A percentile compares a stretch with the other conserved stretches of the same genome.
Evolutionary conservation across 2,329 filamentous ascomycete genomes (phyloP).

Genomic region (Trichoderma pleuroti): DNA sequence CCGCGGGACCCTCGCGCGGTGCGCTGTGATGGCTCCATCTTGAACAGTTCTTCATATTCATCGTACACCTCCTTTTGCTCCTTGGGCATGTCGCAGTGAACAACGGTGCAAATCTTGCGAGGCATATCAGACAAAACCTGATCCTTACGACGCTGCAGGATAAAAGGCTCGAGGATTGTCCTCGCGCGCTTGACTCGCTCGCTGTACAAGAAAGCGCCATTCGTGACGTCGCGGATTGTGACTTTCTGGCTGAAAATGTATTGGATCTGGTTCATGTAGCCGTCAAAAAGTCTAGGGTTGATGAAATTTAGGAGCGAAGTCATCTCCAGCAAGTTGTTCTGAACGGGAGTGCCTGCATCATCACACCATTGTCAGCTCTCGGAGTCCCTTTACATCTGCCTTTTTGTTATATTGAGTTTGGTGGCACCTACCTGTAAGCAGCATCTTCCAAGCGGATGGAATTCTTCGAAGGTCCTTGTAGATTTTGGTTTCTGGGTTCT

Average conservation of each 20-base stretch:
- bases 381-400: not conserved
- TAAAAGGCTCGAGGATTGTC: constrained; percentile 92
- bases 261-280: constrained; percentile 73
- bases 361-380: constrained; percentile 22
- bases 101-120: constrained; percentile 70
- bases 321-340: constrained; percentile 92
- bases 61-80: constrained; percentile 72
- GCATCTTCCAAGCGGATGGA: constrained; percentile 74
- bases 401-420: no score
- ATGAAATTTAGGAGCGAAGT: constrained; percentile 91
- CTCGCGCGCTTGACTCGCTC: constrained; percentile 84
- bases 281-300: constrained; percentile 76
- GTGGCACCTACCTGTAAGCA: constrained; percentile 52
- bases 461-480: constrained; percentile 79
- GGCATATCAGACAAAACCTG: constrained; percentile 86
- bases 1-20: constrained; percentile 44
- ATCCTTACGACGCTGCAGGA: constrained; percentile 87
- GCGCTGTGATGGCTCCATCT: constrained; percentile 54
- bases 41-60: constrained; percentile 59
- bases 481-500: constrained; percentile 78
- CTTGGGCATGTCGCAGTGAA: constrained; percentile 75
- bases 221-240: constrained; percentile 72
- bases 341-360: constrained; percentile 76
- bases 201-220: constrained; percentile 79
- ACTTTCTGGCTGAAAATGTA: constrained; percentile 91